Conservation (phyloP, 2,329 filamentous ascomycete species). For the Trichoderma citrinoviride region DNA sequence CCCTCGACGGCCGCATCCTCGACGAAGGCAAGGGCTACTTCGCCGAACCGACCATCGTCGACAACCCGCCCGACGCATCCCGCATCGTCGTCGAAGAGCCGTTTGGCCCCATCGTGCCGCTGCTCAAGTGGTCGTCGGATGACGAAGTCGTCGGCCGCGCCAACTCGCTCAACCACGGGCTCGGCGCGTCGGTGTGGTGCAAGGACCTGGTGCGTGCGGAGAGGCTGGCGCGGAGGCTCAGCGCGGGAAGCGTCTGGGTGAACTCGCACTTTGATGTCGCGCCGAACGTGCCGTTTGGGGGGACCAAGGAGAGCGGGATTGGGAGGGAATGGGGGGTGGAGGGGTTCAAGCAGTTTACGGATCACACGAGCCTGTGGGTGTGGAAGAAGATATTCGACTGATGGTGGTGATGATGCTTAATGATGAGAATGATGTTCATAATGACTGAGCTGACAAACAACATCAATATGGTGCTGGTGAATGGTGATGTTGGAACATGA, state of each 20-base stretch:
- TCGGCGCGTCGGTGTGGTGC: slow-evolving; percentile 57
- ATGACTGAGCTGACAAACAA: background rate
- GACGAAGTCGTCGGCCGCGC: slow-evolving; percentile 34
- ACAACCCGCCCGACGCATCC: slow-evolving; percentile 30
- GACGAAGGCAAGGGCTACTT: slow-evolving; percentile 28
- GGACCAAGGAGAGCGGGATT: slow-evolving; percentile 51
- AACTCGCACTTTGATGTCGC: slow-evolving; percentile 43
- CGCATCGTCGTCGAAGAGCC: slow-evolving; percentile 59
- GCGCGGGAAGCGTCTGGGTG: slow-evolving; percentile 60
- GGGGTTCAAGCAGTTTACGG: slow-evolving; percentile 37
- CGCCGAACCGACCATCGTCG: slow-evolving; percentile 33
- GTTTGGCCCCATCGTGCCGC: slow-evolving; percentile 61
- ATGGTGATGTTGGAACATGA: background rate
- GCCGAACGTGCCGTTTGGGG: slow-evolving; percentile 44
- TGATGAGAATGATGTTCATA: too few relatives aligned
- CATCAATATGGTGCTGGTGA: background rate
- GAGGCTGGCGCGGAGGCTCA: slow-evolving; percentile 49
- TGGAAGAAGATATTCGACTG: slow-evolving; percentile 29
- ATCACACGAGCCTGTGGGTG: slow-evolving; percentile 30
- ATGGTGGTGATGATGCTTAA: background rate
- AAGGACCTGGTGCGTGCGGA: slow-evolving; percentile 48
- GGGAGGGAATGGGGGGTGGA: slow-evolving; percentile 47
- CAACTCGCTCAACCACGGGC: slow-evolving; percentile 51
- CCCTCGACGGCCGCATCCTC: slow-evolving; percentile 29
- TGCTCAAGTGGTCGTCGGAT: slow-evolving; percentile 44